Conservation (phyloP, 148 eudicot species). For the Vaccinium corymbosum region DNA sequence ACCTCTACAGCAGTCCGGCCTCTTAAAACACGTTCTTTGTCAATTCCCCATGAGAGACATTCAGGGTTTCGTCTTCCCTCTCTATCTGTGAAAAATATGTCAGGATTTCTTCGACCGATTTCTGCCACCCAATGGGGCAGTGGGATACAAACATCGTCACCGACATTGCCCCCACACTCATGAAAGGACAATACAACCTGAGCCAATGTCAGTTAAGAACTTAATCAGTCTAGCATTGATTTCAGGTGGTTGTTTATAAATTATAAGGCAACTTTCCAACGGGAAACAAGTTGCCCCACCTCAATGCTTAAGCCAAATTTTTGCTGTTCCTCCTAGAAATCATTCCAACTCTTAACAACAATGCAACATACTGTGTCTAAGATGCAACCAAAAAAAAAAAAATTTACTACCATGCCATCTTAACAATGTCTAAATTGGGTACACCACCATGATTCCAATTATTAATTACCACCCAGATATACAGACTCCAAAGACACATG, state of each 20-base stretch:
- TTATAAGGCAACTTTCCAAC: not conserved
- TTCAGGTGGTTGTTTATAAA: not conserved
- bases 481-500: not conserved
- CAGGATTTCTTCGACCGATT: conserved; percentile 73
- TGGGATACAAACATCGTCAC: conserved; percentile 80
- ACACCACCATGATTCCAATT: not conserved
- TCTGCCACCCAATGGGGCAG: conserved; percentile 81
- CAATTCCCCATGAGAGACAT: conserved; percentile 90
- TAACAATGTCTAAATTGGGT: not conserved
- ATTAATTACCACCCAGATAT: not conserved
- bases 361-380: not conserved
- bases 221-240: conserved; percentile 4
- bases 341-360: not conserved
- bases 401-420: not conserved
- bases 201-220: not conserved
- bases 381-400: not conserved
- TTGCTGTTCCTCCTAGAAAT: not conserved
- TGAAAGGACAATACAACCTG: conserved; percentile 95
- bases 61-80: conserved; percentile 69
- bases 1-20: conserved; percentile 96
- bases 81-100: conserved; percentile 77
- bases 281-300: not conserved
- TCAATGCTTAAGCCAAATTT: not conserved
- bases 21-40: conserved; percentile 76
- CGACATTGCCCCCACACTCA: conserved; percentile 91